Evolutionary conservation across 1,139 yeast species (phyloP).

Genomic region (Diutina scorzettiae): DNA sequence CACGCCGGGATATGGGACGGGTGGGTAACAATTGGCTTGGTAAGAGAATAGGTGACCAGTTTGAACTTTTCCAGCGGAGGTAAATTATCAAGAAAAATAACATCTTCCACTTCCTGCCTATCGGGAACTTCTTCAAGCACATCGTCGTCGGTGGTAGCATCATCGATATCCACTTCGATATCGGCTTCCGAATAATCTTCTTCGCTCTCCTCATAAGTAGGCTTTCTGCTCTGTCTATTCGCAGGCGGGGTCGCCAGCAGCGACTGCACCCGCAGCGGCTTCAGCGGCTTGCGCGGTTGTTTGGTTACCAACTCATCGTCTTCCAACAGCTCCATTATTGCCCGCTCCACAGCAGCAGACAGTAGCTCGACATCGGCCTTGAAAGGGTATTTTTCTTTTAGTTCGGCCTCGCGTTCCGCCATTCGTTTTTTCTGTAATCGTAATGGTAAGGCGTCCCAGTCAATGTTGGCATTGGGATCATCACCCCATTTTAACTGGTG

Average conservation of each 20-base stretch:
- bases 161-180: slow-evolving; percentile 9
- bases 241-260: slow-evolving; percentile 9
- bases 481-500: slow-evolving; percentile 24
- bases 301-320: background rate
- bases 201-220: background rate
- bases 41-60: slow-evolving; percentile 36
- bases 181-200: background rate
- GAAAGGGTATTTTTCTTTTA: slow-evolving; percentile 26
- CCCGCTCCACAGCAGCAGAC: slow-evolving; percentile 11
- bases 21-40: slow-evolving; percentile 58
- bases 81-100: background rate
- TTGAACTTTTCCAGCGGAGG: slow-evolving; percentile 5
- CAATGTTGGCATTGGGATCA: slow-evolving; percentile 10
- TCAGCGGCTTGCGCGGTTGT: background rate
- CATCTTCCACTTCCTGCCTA: background rate
- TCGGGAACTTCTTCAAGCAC: slow-evolving; percentile 16
- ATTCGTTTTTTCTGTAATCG: slow-evolving; percentile 34
- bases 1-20: slow-evolving; percentile 66
- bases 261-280: slow-evolving; percentile 7
- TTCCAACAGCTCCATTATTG: background rate
- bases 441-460: slow-evolving; percentile 24
- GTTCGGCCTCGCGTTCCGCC: slow-evolving; percentile 24
- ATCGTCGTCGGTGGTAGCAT: slow-evolving; percentile 14
- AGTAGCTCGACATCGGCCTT: slow-evolving; percentile 17
- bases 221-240: no score